phyloP scores from a whole-genome alignment of 345 rosid genomes.

The Physaria fendleri region DNA sequence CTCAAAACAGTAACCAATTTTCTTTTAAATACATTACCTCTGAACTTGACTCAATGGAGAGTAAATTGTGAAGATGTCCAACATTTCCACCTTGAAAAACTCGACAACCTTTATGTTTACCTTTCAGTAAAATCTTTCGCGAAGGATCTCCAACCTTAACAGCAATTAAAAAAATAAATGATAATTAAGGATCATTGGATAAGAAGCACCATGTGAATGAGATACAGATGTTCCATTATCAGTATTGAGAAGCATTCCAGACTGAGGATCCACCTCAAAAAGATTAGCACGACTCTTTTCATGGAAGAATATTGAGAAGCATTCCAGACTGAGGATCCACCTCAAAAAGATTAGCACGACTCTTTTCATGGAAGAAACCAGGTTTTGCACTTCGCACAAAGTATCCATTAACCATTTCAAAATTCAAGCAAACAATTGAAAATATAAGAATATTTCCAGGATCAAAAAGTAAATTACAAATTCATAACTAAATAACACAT shows the following conservation, averaged over 20 bases:
- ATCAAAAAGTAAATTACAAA: not conserved
- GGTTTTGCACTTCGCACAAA: conserved; percentile 84
- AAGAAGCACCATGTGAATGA: conserved; percentile 30
- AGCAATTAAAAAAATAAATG: too few relatives aligned
- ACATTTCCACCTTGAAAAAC: conserved; percentile 97
- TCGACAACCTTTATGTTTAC: conserved; percentile 38
- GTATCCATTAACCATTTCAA: conserved; percentile 11
- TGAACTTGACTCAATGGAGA: conserved; percentile 87
- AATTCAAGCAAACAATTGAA: too few relatives aligned
- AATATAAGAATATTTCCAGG: not conserved
- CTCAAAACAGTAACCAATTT: too few relatives aligned
- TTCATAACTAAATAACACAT: not conserved
- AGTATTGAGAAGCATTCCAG: conserved; percentile 87
- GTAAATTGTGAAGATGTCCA: conserved; percentile 90
- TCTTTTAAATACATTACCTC: conserved; percentile 44
- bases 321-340: conserved; percentile 81
- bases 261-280: conserved; percentile 80
- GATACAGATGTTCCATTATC: conserved; percentile 93
- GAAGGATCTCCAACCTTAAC: conserved; percentile 68
- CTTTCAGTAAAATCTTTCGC: conserved; percentile 38
- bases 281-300: conserved; percentile 79
- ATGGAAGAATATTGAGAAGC: too few relatives aligned
- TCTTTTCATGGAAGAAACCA: conserved; percentile 87
- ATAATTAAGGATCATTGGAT: not conserved
- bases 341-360: conserved; percentile 81